Percentiles rank a stretch among this genome's conserved stretches.
Evolutionary conservation across 805 yeast species (phyloP).

Genomic region (Nakazawaea siamensis): DNA sequence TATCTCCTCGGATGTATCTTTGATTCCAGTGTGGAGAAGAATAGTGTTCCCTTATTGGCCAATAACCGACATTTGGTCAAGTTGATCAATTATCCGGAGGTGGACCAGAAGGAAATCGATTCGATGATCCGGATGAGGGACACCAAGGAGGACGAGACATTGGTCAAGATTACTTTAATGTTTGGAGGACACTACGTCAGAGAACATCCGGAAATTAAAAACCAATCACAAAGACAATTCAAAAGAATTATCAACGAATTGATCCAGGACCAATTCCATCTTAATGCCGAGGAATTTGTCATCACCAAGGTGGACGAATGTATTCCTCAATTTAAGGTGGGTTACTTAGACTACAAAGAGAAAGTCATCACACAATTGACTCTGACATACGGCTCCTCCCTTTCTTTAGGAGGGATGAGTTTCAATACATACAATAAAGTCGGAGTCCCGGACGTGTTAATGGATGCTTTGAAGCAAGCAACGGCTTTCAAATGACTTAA

Average conservation of each 20-base stretch:
- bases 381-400: constrained; percentile 27
- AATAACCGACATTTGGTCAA: constrained; percentile 10
- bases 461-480: constrained; percentile 56
- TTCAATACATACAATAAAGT: constrained; percentile 56
- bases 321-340: constrained; percentile 75
- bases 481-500: constrained; percentile 11
- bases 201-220: constrained; percentile 2
- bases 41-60: constrained; percentile 19
- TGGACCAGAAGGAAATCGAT: constrained; percentile 13
- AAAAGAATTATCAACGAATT: constrained; percentile 4
- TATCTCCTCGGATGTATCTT: constrained; percentile 78
- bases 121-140: constrained; percentile 9
- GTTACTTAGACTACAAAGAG: constrained; percentile 42
- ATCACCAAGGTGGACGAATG: constrained; percentile 36
- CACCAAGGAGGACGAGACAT: constrained; percentile 20
- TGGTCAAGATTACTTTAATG: constrained; percentile 81
- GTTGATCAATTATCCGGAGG: constrained; percentile 13
- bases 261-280: constrained; percentile 24
- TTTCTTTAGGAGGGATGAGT: constrained; percentile 71
- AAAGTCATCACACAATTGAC: constrained; percentile 25
- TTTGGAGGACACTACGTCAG: constrained; percentile 64
- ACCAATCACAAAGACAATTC: constrained; percentile 7
- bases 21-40: constrained; percentile 77
- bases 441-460: constrained; percentile 84
- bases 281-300: constrained; percentile 21